A percentile compares a stretch with the other conserved stretches of the same genome.
Evolutionary conservation across 805 yeast genomes (phyloP).

Genomic region (Ogataea zsoltii): DNA sequence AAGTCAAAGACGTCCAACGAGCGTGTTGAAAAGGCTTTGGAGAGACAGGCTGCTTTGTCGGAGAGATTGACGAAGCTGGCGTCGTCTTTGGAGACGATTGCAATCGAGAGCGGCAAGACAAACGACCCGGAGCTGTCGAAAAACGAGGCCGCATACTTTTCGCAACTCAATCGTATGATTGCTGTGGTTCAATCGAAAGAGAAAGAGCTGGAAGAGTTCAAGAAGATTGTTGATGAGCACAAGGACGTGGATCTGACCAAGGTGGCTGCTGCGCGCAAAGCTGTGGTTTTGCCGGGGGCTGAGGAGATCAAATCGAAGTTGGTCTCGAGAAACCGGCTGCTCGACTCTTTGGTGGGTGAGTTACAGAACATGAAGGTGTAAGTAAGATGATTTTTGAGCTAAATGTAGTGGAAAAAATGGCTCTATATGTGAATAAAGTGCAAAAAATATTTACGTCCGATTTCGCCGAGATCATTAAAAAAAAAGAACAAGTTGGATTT

Average conservation of each 20-base stretch:
- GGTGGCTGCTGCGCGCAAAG: slow-evolving; percentile 2
- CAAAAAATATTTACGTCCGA: slow-evolving; percentile 7
- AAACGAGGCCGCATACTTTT: slow-evolving; percentile 27
- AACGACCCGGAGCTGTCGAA: slow-evolving; percentile 23
- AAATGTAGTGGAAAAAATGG: too few species aligned
- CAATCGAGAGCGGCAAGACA: slow-evolving; percentile 5
- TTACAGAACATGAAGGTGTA: slow-evolving; percentile 4
- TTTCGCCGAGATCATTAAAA: slow-evolving; percentile 13
- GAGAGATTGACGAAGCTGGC: slow-evolving; percentile 18
- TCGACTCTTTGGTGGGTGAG: slow-evolving; percentile 9
- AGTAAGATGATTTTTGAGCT: background rate
- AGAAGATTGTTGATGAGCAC: slow-evolving; percentile 13
- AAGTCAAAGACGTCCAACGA: slow-evolving; percentile 17
- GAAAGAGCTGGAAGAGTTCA: slow-evolving; percentile 15
- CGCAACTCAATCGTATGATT: slow-evolving; percentile 26
- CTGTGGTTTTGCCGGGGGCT: slow-evolving; percentile 4
- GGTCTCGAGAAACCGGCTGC: slow-evolving; percentile 9
- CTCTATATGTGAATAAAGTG: slow-evolving; percentile 2
- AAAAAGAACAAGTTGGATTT: background rate
- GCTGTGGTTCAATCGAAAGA: slow-evolving; percentile 20
- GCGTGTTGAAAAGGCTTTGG: slow-evolving; percentile 36
- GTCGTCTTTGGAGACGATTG: slow-evolving; percentile 10
- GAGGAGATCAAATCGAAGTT: slow-evolving; percentile 21
- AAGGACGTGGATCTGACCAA: slow-evolving; percentile 20
- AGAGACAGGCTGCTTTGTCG: slow-evolving; percentile 31